These are phyloP conservation scores for Elaeis oleifera DNA, from an alignment of 202 grass and related monocot species.

Conservation along the genomic window DNA sequence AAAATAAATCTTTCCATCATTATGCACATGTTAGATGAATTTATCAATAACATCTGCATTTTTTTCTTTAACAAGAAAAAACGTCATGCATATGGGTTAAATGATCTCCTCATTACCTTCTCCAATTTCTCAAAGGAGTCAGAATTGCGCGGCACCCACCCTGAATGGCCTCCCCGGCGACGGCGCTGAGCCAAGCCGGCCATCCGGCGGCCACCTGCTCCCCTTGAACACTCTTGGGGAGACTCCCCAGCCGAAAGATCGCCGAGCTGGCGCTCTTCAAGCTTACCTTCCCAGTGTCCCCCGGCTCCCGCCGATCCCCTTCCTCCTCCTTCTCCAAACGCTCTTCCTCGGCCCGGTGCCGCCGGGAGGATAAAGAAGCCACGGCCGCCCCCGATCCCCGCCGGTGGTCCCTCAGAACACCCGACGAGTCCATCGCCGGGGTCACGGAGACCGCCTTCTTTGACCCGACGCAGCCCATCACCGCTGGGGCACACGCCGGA, in stretches of 20 bases:
- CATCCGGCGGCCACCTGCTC: slow-evolving; percentile 95
- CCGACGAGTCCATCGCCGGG: slow-evolving; percentile 49
- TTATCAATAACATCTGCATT: too few relatives aligned
- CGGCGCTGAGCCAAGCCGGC: slow-evolving; percentile 83
- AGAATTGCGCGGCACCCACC: slow-evolving; percentile 81
- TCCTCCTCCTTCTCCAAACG: slow-evolving; percentile 37
- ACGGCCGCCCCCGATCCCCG: not conserved
- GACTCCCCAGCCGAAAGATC: slow-evolving; percentile 59
- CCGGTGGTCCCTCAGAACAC: slow-evolving; percentile 22
- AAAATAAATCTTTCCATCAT: too few relatives aligned
- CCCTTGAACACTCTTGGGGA: slow-evolving; percentile 76
- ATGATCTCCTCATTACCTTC: slow-evolving; percentile 35
- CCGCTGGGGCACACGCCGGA: not conserved
- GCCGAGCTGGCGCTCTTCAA: slow-evolving; percentile 19
- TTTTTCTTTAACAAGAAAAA: too few relatives aligned
- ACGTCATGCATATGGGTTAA: too few relatives aligned
- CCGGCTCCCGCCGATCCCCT: not conserved
- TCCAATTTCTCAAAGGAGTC: slow-evolving; percentile 52
- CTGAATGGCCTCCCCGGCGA: slow-evolving; percentile 89
- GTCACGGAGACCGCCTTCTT: slow-evolving; percentile 71
- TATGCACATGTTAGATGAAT: too few relatives aligned
- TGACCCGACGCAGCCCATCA: slow-evolving; percentile 83
- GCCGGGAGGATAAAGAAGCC: slow-evolving; percentile 6
- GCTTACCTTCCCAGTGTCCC: slow-evolving; percentile 25
- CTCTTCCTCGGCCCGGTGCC: slow-evolving; percentile 5